Base-by-base conservation (phyloP, 495 filamentous ascomycete genomes). In the Penicillium dipodomyicola region DNA sequence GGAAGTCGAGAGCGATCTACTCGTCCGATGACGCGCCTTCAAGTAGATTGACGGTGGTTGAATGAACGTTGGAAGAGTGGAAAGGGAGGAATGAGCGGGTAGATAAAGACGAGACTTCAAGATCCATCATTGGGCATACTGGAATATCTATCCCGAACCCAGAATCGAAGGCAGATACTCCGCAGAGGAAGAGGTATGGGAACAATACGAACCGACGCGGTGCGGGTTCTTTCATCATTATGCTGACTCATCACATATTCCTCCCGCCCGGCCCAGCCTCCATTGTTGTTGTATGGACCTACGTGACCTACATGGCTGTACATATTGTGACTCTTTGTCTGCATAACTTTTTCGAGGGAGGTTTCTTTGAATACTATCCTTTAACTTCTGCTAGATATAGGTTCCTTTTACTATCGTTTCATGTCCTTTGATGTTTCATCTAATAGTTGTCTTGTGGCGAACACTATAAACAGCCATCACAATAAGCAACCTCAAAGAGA, bases 1-100 rank as follows among this genome's bases (percentile, higher is more conserved):
- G 25, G 22, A 14, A n/a, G 29, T 35, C 29, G 29, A 22, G 29
- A 49, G 23, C 15, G 30, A 46, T n/a, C 52, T 54, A 54, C 25
- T 54, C 42, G 42, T 54, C 42, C 41, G 42, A 40, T 54, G 52
- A 54, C 52, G 52, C 52, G 52, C 43, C 47, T 41, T 37, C 43
- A n/a, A 10, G 33, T 37, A 37, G 32, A 27, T 11, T 44, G 50
- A 17, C 40, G 19, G 40, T 5, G 14, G 22, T 23, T 45, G 22
- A 25, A 54, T 29, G 52, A 12, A 29, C 4, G 30, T 54, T 44
- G 32, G 14, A 19, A 27, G 11, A 6, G 41, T 35, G 30, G 14
- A 15, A 14, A 33, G 8, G 19, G 30, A 30, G n/a, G 8, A 45
- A 27, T 35, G 41, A 37, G 15, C 19, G 12, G 4, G 4, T 33